phyloP scores from a whole-genome alignment of 2,329 filamentous ascomycete genomes.

The Delphinella strobiligena region DNA sequence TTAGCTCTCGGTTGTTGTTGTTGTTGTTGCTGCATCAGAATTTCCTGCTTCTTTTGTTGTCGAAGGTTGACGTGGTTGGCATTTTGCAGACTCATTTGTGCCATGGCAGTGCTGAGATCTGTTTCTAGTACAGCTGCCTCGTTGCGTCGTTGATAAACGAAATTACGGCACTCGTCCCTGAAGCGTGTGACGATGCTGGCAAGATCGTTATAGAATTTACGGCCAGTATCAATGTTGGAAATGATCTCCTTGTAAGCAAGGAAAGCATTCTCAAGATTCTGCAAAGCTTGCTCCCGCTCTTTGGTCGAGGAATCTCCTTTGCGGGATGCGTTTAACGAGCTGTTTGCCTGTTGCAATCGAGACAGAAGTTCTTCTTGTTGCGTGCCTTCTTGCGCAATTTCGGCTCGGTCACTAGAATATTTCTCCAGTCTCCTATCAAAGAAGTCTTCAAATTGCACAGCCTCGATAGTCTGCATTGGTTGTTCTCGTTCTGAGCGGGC shows the following conservation, averaged over 20 bases:
- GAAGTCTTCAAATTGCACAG: constrained; percentile 83
- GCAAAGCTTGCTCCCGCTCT: constrained; percentile 76
- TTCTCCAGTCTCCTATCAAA: constrained; percentile 72
- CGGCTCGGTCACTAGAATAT: constrained; percentile 68
- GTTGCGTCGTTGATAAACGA: constrained; percentile 66
- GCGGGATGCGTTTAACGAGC: constrained; percentile 62
- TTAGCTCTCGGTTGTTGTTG: constrained; percentile 23
- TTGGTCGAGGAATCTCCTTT: constrained; percentile 52
- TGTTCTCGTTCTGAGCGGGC: constrained; percentile 76
- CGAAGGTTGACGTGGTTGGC: constrained; percentile 28
- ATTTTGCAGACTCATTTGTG: constrained; percentile 40
- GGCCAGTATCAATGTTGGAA: constrained; percentile 76
- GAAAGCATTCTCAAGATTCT: constrained; percentile 81
- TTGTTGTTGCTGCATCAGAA: constrained; percentile 16
- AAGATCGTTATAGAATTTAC: constrained; percentile 96
- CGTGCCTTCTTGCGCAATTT: constrained; percentile 57
- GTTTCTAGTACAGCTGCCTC: constrained; percentile 71
- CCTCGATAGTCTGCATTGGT: constrained; percentile 70
- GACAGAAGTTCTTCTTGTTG: constrained; percentile 64
- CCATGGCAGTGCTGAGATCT: constrained; percentile 50
- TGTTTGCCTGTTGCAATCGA: constrained; percentile 63
- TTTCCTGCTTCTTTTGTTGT: constrained; percentile 31
- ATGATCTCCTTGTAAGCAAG: constrained; percentile 95
- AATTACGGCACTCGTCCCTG: constrained; percentile 65
- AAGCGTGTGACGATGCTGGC: constrained; percentile 78